A percentile compares a stretch with the other conserved stretches of the same genome.
Conservation (phyloP, 1,284 basidiomycete species). For the Pisolithus thermaeus region DNA sequence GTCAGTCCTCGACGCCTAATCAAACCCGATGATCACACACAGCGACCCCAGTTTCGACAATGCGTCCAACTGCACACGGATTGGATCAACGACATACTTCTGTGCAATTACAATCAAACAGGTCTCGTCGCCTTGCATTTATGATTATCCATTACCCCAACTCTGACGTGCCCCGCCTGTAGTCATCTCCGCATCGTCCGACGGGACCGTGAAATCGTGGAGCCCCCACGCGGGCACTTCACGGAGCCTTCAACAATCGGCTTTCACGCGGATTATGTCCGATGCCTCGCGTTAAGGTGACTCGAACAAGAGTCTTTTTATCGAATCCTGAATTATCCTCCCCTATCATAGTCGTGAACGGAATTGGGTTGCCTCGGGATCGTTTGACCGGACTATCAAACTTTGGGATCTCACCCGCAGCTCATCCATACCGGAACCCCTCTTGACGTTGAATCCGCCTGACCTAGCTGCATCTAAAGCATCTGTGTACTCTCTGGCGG, state of each 20-base stretch:
- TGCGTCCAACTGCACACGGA: slow-evolving; percentile 84
- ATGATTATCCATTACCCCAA: neutral
- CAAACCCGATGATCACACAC: slow-evolving; percentile 3
- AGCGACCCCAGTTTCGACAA: slow-evolving; percentile 71
- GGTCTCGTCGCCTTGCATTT: slow-evolving; percentile 36
- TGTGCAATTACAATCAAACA: slow-evolving; percentile 92
- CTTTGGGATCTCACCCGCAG: slow-evolving; percentile 82
- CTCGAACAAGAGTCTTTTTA: neutral
- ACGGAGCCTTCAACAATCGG: slow-evolving; percentile 70
- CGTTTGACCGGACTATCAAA: slow-evolving; percentile 90
- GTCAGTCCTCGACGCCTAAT: slow-evolving; percentile 2
- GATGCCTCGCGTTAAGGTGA: slow-evolving; percentile 77
- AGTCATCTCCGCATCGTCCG: slow-evolving; percentile 94
- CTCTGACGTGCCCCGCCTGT: slow-evolving; percentile 6
- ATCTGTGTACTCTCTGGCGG: slow-evolving; percentile 75
- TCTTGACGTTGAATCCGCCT: slow-evolving; percentile 56
- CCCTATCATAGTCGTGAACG: slow-evolving; percentile 55
- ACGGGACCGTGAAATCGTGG: slow-evolving; percentile 94
- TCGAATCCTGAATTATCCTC: slow-evolving; percentile 11
- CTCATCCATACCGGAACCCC: slow-evolving; percentile 35
- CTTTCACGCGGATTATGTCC: slow-evolving; percentile 89
- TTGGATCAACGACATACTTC: slow-evolving; percentile 94
- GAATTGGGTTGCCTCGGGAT: slow-evolving; percentile 88
- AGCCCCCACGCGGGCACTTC: slow-evolving; percentile 65
- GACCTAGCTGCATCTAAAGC: slow-evolving; percentile 63